These are phyloP conservation scores for Teratosphaeria gauchensis DNA, from an alignment of 2,329 filamentous ascomycete species.

Conservation along the genomic window DNA sequence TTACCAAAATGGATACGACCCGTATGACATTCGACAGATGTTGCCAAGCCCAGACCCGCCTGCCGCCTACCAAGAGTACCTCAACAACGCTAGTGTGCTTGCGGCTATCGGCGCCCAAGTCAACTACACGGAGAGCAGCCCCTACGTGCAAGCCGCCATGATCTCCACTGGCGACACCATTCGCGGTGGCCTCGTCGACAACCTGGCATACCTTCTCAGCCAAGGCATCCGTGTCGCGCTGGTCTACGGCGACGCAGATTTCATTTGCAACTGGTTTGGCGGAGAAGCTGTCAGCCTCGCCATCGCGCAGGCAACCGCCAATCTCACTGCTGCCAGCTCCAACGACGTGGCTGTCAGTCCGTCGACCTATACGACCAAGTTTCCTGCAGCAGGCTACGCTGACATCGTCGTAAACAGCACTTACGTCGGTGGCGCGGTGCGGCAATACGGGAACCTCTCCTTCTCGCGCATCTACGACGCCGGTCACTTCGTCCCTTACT, in stretches of 20 bases:
- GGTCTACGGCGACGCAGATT: slow-evolving; percentile 44
- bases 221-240: slow-evolving; percentile 51
- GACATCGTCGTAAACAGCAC: slow-evolving; percentile 59
- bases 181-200: slow-evolving; percentile 31
- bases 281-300: slow-evolving; percentile 62
- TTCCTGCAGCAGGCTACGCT: slow-evolving; percentile 60
- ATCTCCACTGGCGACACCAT: slow-evolving; percentile 35
- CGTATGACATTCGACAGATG: slow-evolving; percentile 48
- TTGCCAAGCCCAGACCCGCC: slow-evolving; percentile 47
- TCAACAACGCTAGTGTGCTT: slow-evolving; percentile 39
- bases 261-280: slow-evolving; percentile 55
- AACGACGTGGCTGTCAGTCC: background rate
- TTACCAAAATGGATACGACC: slow-evolving; percentile 20
- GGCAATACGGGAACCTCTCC: slow-evolving; percentile 61
- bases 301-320: slow-evolving; percentile 28
- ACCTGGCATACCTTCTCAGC: slow-evolving; percentile 33
- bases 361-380: slow-evolving; percentile 41
- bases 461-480: slow-evolving; percentile 45
- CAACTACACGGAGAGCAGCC: slow-evolving; percentile 38
- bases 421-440: slow-evolving; percentile 61
- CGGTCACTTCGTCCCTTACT: slow-evolving; percentile 44
- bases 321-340: slow-evolving; percentile 4
- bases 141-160: slow-evolving; percentile 34
- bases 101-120: slow-evolving; percentile 41
- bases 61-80: slow-evolving; percentile 40